Conservation (phyloP, 805 yeast species). For the Pichia nakasei region DNA sequence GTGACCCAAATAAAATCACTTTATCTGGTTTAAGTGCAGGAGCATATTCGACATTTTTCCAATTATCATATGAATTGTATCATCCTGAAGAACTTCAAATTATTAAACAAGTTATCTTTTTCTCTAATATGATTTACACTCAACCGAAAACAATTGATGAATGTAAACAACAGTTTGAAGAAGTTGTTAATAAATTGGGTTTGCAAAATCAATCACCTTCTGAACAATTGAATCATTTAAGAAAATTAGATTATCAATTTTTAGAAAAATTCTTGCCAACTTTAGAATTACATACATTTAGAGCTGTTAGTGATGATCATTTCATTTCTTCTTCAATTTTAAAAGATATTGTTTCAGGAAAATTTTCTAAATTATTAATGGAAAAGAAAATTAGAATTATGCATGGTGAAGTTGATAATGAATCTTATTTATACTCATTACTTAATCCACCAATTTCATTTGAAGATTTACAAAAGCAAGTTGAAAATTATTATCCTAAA, state of each 20-base stretch:
- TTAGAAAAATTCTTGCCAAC: conserved; percentile 7
- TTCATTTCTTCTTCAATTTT: conserved; percentile 27
- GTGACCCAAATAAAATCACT: conserved; percentile 33
- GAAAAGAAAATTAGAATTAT: conserved; percentile 5
- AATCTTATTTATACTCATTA: conserved; percentile 2
- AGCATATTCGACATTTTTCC: conserved; percentile 32
- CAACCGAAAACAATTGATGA: conserved; percentile 33
- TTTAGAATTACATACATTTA: conserved; percentile 18
- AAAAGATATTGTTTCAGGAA: conserved; percentile 24
- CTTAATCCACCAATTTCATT: conserved; percentile 14
- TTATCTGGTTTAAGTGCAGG: conserved; percentile 43
- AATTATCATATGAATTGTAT: conserved; percentile 34
- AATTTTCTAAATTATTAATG: conserved; percentile 4
- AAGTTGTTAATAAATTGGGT: conserved; percentile 21
- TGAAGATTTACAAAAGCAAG: conserved; percentile 19
- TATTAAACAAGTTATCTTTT: conserved; percentile 28
- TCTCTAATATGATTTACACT: conserved; percentile 29
- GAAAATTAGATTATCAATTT: conserved; percentile 4
- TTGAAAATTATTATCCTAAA: conserved; percentile 30
- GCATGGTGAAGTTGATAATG: conserved; percentile 11
- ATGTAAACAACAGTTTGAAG: conserved; percentile 29
- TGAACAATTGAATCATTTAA: conserved; percentile 7
- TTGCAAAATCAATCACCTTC: conserved; percentile 8
- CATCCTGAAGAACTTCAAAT: conserved; percentile 31
- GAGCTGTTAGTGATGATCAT: conserved; percentile 32